Percentiles rank a stretch among this genome's conserved stretches.
Conservation (phyloP, 352 stramenopile genomes). For the Saprolegnia diclina region DNA sequence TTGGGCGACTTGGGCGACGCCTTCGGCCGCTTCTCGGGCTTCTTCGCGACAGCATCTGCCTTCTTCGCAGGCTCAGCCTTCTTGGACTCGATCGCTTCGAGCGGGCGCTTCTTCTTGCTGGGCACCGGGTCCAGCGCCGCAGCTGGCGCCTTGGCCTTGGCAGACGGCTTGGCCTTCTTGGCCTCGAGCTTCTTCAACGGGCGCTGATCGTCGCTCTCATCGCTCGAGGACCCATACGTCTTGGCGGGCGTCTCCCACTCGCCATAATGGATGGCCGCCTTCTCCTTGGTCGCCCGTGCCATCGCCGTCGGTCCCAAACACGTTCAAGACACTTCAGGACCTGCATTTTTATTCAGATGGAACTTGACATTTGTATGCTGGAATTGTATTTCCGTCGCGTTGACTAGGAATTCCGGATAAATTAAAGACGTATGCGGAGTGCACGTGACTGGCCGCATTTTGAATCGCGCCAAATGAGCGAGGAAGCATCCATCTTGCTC, state of each 20-base stretch:
- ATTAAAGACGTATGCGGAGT: neutral
- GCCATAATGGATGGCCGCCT: neutral
- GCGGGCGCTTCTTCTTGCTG: slow-evolving; percentile 7
- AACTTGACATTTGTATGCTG: neutral
- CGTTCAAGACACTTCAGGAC: too few species aligned
- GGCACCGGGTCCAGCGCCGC: neutral
- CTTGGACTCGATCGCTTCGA: neutral
- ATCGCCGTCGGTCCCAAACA: neutral
- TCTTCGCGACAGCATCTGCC: neutral
- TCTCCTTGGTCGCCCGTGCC: neutral
- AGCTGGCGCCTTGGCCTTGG: too few species aligned
- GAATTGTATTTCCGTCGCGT: neutral
- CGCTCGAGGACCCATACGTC: neutral
- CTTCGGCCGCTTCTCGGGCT: slow-evolving; percentile 1
- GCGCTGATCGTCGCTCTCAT: neutral
- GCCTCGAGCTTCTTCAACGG: neutral
- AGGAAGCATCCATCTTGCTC: slow-evolving; percentile 57
- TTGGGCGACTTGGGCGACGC: neutral
- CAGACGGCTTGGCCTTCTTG: neutral
- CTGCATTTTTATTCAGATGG: neutral
- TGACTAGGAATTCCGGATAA: slow-evolving; percentile 5
- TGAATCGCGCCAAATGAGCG: slow-evolving; percentile 37
- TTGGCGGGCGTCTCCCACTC: neutral
- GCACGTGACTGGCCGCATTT: slow-evolving; percentile 12
- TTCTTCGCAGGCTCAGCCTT: neutral